A percentile compares a stretch with the other conserved stretches of the same genome.
Evolutionary conservation across 768 basidiomycete genomes (phyloP).

Genomic region (Russula earlei): DNA sequence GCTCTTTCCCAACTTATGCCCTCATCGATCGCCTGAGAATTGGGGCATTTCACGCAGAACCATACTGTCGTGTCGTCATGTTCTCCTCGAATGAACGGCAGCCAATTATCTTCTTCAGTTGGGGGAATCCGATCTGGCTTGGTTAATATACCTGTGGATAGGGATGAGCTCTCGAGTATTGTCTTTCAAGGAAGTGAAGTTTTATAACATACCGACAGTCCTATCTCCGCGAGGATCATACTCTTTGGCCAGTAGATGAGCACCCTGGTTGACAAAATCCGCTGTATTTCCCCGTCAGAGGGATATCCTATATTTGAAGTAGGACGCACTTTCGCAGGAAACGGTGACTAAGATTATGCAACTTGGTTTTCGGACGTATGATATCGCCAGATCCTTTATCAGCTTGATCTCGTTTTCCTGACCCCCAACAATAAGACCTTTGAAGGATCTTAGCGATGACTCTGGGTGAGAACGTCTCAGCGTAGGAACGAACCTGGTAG

Average conservation of each 20-base stretch:
- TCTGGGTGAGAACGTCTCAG: background rate
- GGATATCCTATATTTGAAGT: too few species aligned
- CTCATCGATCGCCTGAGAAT: slow-evolving; percentile 38
- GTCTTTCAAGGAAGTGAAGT: background rate
- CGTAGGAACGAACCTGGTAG: slow-evolving; percentile 28
- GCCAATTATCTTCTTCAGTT: slow-evolving; percentile 49
- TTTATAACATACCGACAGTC: slow-evolving; percentile 49
- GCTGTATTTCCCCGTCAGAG: slow-evolving; percentile 32
- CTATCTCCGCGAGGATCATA: slow-evolving; percentile 53
- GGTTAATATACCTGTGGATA: slow-evolving; percentile 10
- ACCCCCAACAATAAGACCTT: slow-evolving; percentile 49
- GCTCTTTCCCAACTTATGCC: slow-evolving; percentile 55
- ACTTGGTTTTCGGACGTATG: slow-evolving; percentile 53
- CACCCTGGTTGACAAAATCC: slow-evolving; percentile 74
- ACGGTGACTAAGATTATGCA: slow-evolving; percentile 56
- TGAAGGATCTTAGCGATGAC: background rate
- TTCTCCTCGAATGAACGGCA: slow-evolving; percentile 47
- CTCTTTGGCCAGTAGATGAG: slow-evolving; percentile 51
- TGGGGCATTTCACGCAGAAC: slow-evolving; percentile 39
- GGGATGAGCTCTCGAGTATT: background rate
- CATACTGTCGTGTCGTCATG: slow-evolving; percentile 44
- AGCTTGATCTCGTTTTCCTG: slow-evolving; percentile 43
- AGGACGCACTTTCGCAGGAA: slow-evolving; percentile 51
- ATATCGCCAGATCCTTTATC: slow-evolving; percentile 44
- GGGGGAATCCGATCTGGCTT: slow-evolving; percentile 17